Evolutionary conservation across 2,329 filamentous ascomycete species (phyloP), one percentile per base, ranked within the genome.

Genomic region (Neoscytalidium dimidiatum): DNA sequence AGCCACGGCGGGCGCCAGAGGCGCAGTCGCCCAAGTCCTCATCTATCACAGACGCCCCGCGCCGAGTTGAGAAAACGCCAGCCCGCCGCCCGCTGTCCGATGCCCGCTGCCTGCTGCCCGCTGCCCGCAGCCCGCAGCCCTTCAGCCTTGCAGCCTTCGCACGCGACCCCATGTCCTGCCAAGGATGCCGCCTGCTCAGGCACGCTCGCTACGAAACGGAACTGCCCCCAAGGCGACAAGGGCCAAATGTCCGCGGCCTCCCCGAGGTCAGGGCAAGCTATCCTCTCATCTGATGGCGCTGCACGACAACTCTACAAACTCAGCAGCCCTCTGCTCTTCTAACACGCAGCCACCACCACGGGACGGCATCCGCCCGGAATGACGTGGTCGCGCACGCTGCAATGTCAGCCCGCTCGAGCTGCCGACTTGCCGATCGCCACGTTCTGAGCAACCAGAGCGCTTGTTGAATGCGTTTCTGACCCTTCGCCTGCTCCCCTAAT

Each of bases 381-480:
- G 56, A 60, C 56, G 56, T 46, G 56, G 56, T 46, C 26, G 28
- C 23, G 35, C 38, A 41, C 41, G 56, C 56, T 60, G 56, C 56
- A 46, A 17, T 8, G 56, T 60, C 56, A 60, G 56, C 56, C 38
- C 31, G 41, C 41, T 33, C 41, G 41, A 60, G 56, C 56, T 31
- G 28, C 28, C n/a, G 26, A n/a, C 35, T 3, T 19, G 56, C 26
- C 26, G 56, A 60, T 60, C 56, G 41, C 56, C 56, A 60, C 56
- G 56, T 60, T 60, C 35, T 60, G 56, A 46, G 56, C 41, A 28
- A 60, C 41, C 38, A 46, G 35, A 29, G 26, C 11, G 26, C 56
- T 33, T n/a, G 23, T 41, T 19, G 23, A 43, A 56, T 56, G 51
- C 49, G 9, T 3, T 33, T 17, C 23, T n/a, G 51, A 28, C 19